Percentiles rank a stretch among this genome's conserved stretches.
phyloP scores from a whole-genome alignment of 1,284 basidiomycete species.

The Anthracocystis setariae region DNA sequence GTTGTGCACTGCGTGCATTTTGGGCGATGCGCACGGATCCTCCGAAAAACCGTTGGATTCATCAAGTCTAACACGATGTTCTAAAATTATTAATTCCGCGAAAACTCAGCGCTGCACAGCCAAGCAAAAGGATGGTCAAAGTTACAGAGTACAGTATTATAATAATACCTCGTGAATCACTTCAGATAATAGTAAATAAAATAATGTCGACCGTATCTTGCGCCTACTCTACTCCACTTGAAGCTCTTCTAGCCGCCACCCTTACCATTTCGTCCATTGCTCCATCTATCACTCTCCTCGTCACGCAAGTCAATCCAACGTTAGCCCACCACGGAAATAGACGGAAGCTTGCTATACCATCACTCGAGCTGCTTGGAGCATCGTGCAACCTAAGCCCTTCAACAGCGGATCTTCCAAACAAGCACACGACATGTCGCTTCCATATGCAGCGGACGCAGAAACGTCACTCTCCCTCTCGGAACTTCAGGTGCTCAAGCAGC shows the following conservation, averaged over 20 bases:
- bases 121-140: neutral
- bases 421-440: slow-evolving; percentile 70
- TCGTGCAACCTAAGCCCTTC: too few relatives aligned
- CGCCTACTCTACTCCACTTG: too few relatives aligned
- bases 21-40: slow-evolving; percentile 22
- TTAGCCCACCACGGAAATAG: too few relatives aligned
- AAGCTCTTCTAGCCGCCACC: slow-evolving; percentile 9
- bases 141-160: too few relatives aligned
- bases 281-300: neutral
- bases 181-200: too few relatives aligned
- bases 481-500: slow-evolving; percentile 83
- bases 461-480: slow-evolving; percentile 87
- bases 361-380: too few relatives aligned
- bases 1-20: neutral
- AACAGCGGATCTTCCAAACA: too few relatives aligned
- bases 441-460: slow-evolving; percentile 94
- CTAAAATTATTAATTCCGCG: neutral
- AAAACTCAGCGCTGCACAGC: slow-evolving; percentile 19
- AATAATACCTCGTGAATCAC: too few relatives aligned
- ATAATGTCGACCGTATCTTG: too few relatives aligned
- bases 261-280: neutral
- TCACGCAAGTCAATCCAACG: too few relatives aligned
- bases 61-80: slow-evolving; percentile 11
- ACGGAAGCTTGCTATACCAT: too few relatives aligned
- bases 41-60: neutral